Base-by-base conservation (phyloP, 2,329 filamentous ascomycete genomes). In the Penicillium thymicola region DNA sequence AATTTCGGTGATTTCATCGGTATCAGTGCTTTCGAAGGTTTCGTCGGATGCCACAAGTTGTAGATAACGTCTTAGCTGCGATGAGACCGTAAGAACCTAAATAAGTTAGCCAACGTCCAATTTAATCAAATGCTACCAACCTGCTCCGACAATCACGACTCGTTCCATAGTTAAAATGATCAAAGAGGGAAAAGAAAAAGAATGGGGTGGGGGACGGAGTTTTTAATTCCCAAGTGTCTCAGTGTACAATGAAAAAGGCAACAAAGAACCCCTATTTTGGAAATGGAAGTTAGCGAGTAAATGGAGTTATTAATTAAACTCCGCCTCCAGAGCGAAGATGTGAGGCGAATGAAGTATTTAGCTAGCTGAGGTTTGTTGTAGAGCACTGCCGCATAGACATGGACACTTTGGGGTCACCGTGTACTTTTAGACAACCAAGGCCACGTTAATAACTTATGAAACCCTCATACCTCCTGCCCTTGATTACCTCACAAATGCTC, bases 21-120 rank as follows among this genome's bases (percentile, higher is more conserved):
- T n/a, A 10, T 25, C 7, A 16, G 30, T n/a, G 13, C 10, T 3
- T 50, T 32, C 6, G 11, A 11, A 44, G 2, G 27, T 38, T 14
- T 38, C 21, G 3, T 30, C 28, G 5, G 28, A 13, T 30, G 28
- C 65, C 4, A 46, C 36, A 6, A 70, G 55, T 51, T 70, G 67
- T 5, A 69, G 54, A 44, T 70, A 70, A n/a, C 1, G 68, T 70
- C 49, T 70, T 70, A 2, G 67, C 67, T 9, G 63, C 60, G 27
- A 69, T 62, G n/a, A 70, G 63, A 23, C 67, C 68, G 28, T 69
- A 66, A 23, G 68, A 57, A 18, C 65, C 67, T 63, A n/a, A 23
- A 28, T 5, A 34, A n/a, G 43, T 59, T 30, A 61, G 53, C 27
- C 4, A 16, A 50, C 9, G 1, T 44, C 13, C 14, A 23, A 36